Percentiles rank a stretch among this genome's conserved stretches.
Evolutionary conservation across 192 early-diverging fungal genomes (phyloP).

Genomic region (Paraglomus occultum): DNA sequence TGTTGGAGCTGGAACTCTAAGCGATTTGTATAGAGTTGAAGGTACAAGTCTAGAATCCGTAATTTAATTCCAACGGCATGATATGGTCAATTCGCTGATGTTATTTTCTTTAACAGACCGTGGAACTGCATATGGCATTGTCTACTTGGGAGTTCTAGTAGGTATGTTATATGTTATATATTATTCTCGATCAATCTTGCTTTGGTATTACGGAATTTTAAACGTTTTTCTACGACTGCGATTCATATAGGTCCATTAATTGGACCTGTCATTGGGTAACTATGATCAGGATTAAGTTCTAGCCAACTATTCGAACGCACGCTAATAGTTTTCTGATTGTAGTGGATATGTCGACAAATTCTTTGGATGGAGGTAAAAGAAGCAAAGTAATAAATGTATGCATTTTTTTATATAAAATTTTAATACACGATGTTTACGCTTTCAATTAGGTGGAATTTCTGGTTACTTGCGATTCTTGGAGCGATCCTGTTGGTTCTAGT

Average conservation of each 20-base stretch:
- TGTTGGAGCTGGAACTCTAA: conserved; percentile 39
- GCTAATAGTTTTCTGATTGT: background rate
- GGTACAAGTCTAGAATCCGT: conserved; percentile 1
- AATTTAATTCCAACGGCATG: no score
- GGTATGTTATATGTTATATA: conserved; percentile 1
- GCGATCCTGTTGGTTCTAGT: background rate
- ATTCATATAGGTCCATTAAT: conserved; percentile 30
- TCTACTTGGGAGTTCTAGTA: conserved; percentile 36
- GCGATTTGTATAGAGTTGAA: conserved; percentile 31
- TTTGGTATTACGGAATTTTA: background rate
- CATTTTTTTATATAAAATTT: background rate
- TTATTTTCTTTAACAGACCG: conserved; percentile 25
- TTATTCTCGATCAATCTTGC: background rate
- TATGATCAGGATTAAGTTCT: conserved; percentile 1
- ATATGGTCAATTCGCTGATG: no score
- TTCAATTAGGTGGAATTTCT: conserved; percentile 39
- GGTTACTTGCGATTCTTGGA: conserved; percentile 37
- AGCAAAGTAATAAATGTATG: no score
- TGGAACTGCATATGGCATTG: conserved; percentile 37
- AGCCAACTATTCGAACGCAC: background rate
- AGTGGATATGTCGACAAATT: background rate
- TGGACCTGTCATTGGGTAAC: conserved; percentile 42
- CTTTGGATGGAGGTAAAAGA: conserved; percentile 6
- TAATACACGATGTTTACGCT: background rate
- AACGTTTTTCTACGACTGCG: background rate